Percentiles rank a stretch among this genome's conserved stretches.
These are phyloP conservation scores for Monilinia aucupariae DNA, from an alignment of 2,329 filamentous ascomycete species.

Conservation along the genomic window DNA sequence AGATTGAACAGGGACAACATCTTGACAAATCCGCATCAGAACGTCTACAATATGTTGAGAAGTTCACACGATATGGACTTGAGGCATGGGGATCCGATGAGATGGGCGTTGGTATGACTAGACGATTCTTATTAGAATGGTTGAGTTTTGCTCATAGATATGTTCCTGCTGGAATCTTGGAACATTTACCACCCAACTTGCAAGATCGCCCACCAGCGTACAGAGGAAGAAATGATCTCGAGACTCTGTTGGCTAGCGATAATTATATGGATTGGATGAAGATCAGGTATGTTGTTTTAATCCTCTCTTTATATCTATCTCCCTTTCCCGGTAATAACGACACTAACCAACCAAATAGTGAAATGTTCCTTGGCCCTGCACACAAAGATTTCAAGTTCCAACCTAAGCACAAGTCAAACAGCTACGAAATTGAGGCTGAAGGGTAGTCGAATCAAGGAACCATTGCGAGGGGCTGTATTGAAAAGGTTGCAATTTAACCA, in stretches of 20 bases:
- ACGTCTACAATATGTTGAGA: conserved; percentile 78
- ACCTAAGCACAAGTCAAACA: conserved; percentile 95
- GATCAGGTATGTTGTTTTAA: conserved; percentile 68
- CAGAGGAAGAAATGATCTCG: conserved; percentile 78
- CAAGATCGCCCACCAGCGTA: conserved; percentile 87
- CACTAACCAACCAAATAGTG: conserved; percentile 47
- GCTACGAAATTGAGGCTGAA: conserved; percentile 76
- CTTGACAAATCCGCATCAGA: conserved; percentile 90
- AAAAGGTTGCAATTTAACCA: not conserved
- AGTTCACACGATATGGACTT: conserved; percentile 83
- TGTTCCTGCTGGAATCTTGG: conserved; percentile 81
- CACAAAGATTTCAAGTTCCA: conserved; percentile 89
- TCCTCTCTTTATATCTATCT: not conserved
- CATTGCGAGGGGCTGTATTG: too few relatives aligned
- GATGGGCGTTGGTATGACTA: conserved; percentile 82
- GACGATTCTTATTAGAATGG: conserved; percentile 92
- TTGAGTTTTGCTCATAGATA: conserved; percentile 91
- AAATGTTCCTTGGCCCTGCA: conserved; percentile 94
- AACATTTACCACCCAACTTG: conserved; percentile 79
- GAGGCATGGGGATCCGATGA: conserved; percentile 96
- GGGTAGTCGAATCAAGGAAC: conserved; percentile 40
- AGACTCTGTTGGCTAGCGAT: conserved; percentile 84
- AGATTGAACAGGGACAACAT: conserved; percentile 87
- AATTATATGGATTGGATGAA: conserved; percentile 99
- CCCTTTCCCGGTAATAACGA: not conserved